Evolutionary conservation across 2,329 filamentous ascomycete genomes (phyloP).

Genomic region (Aspergillus japonicus): DNA sequence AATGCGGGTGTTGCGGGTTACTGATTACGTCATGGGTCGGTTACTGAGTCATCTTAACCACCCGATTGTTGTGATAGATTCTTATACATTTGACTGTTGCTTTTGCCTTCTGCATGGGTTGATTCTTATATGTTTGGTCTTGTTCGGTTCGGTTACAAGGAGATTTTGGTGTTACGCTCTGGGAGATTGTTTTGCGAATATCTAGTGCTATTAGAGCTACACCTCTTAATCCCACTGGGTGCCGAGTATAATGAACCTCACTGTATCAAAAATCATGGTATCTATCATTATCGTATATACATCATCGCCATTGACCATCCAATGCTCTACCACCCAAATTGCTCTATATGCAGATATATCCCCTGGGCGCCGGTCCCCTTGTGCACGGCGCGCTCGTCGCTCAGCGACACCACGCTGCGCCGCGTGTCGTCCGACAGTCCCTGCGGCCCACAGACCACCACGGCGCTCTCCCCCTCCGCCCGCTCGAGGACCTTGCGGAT

Average conservation of each 20-base stretch:
- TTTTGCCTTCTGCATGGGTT: too few relatives aligned
- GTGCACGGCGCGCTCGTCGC: conserved; percentile 65
- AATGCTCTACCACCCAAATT: conserved; percentile 48
- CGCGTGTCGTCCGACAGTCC: conserved; percentile 57
- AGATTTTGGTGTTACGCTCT: too few relatives aligned
- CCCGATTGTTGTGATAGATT: not conserved
- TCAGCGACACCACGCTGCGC: conserved; percentile 54
- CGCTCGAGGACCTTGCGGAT: conserved; percentile 58
- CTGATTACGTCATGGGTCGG: conserved; percentile 16
- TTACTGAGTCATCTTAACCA: not conserved
- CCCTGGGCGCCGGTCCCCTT: conserved; percentile 67
- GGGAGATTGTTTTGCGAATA: too few relatives aligned
- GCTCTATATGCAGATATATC: conserved; percentile 60
- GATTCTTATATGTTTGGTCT: too few relatives aligned
- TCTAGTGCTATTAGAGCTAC: too few relatives aligned
- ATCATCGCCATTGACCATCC: not conserved
- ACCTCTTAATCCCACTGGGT: too few relatives aligned
- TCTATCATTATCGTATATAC: not conserved
- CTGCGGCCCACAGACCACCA: conserved; percentile 61
- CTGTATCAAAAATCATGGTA: not conserved
- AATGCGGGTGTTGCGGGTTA: not conserved
- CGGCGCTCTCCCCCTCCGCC: conserved; percentile 61
- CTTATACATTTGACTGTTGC: too few relatives aligned
- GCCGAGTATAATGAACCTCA: too few relatives aligned
- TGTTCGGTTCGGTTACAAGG: too few relatives aligned